Conservation (phyloP, 352 stramenopile species). For the Phytophthora podocarpi region DNA sequence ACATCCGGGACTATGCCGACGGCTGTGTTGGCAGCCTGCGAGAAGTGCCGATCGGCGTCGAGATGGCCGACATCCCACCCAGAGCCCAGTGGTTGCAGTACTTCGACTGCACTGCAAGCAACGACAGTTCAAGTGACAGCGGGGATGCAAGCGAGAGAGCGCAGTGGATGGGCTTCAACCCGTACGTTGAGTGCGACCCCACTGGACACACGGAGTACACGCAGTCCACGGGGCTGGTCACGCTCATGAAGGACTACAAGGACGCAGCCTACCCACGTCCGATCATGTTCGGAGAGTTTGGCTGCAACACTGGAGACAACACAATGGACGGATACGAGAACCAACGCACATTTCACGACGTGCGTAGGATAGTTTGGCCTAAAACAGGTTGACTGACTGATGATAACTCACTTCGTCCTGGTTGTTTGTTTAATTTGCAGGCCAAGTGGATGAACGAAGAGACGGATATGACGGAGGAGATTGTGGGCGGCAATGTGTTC, state of each 20-base stretch:
- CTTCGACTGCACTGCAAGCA: constrained; percentile 60
- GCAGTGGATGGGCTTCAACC: constrained; percentile 62
- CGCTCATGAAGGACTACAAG: constrained; percentile 23
- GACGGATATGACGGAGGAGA: constrained; percentile 60
- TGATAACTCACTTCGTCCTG: no score
- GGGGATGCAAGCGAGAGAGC: constrained; percentile 59
- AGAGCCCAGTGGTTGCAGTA: constrained; percentile 63
- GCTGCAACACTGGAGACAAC: constrained; percentile 68
- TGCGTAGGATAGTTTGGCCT: no score
- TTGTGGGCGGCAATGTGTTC: constrained; percentile 79
- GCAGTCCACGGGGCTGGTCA: constrained; percentile 72
- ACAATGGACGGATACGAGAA: constrained; percentile 74
- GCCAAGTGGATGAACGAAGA: constrained; percentile 82
- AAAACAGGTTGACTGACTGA: no score
- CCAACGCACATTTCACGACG: constrained; percentile 66
- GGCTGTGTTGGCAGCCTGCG: constrained; percentile 46
- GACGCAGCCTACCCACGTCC: constrained; percentile 67
- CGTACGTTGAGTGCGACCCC: constrained; percentile 71
- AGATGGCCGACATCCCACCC: constrained; percentile 64
- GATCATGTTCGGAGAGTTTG: constrained; percentile 81
- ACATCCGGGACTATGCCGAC: constrained; percentile 49
- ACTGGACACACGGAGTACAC: constrained; percentile 54
- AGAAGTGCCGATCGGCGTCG: constrained; percentile 64
- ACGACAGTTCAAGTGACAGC: constrained; percentile 46
- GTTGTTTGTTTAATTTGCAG: no score